Percentiles rank a stretch among this genome's conserved stretches.
phyloP scores from a whole-genome alignment of 495 filamentous ascomycete genomes.

The Melanomma pulvis-pyrius region DNA sequence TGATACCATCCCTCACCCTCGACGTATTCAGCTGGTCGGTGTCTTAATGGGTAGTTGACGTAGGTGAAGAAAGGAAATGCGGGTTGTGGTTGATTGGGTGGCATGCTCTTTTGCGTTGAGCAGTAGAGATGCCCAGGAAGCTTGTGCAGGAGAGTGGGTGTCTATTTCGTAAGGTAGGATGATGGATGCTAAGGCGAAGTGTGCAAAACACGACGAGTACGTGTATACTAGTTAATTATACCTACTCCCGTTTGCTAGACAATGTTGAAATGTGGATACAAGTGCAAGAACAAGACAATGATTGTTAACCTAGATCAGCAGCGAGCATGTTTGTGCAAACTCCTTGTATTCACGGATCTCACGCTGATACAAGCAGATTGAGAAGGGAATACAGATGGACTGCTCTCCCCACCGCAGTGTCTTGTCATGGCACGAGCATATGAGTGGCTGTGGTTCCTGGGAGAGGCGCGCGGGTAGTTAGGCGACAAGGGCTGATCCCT shows the following conservation, averaged over 20 bases:
- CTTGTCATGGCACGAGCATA: not conserved
- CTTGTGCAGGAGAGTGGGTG: too few relatives aligned
- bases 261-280: not conserved
- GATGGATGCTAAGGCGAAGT: too few relatives aligned
- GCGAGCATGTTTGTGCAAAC: conserved; percentile 9
- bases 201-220: too few relatives aligned
- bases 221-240: conserved; percentile 7
- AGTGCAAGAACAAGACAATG: not conserved
- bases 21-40: not conserved
- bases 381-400: not conserved
- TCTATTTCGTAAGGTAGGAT: too few relatives aligned
- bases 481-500: not conserved
- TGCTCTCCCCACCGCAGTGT: not conserved
- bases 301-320: not conserved
- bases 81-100: not conserved
- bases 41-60: not conserved
- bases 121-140: not conserved
- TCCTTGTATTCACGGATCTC: not conserved
- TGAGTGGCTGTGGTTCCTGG: not conserved
- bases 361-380: not conserved
- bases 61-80: not conserved
- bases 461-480: conserved; percentile 8
- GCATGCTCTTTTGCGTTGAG: not conserved
- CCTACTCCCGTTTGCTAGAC: conserved; percentile 10
- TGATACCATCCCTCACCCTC: conserved; percentile 28